These are phyloP conservation scores for Botrytis hyacinthi DNA, from an alignment of 2,329 filamentous ascomycete species.

Conservation along the genomic window DNA sequence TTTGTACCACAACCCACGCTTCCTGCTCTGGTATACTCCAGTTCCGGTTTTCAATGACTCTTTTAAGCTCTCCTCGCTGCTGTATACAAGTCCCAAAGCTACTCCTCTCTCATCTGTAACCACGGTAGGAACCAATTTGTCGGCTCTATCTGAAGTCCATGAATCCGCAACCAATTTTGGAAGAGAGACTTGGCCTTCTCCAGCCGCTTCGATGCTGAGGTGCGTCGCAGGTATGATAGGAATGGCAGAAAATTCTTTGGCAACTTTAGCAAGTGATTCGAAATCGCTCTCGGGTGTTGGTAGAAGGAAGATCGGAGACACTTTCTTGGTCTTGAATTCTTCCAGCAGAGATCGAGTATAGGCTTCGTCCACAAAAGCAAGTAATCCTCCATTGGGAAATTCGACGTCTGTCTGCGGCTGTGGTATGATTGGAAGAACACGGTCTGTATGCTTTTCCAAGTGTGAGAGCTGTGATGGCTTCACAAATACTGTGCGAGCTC, in stretches of 20 bases:
- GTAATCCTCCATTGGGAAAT: constrained; percentile 37
- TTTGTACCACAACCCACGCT: constrained; percentile 95
- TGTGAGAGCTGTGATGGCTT: constrained; percentile 63
- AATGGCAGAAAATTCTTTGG: constrained; percentile 48
- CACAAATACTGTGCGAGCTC: constrained; percentile 83
- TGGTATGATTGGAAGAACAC: constrained; percentile 51
- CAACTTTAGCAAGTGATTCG: constrained; percentile 28
- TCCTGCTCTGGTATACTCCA: constrained; percentile 91
- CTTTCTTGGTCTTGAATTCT: constrained; percentile 31
- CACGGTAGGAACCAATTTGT: constrained; percentile 83
- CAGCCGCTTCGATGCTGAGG: constrained; percentile 66
- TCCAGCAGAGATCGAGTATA: constrained; percentile 36
- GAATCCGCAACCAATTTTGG: constrained; percentile 69
- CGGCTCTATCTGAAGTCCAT: constrained; percentile 77
- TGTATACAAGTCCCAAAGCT: constrained; percentile 89
- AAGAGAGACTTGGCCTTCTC: constrained; percentile 58
- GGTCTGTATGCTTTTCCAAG: constrained; percentile 54
- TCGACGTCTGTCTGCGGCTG: constrained; percentile 15
- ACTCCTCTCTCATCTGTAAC: constrained; percentile 86
- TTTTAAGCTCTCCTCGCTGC: constrained; percentile 82
- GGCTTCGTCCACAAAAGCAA: constrained; percentile 43
- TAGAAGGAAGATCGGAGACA: constrained; percentile 35
- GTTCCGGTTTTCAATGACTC: constrained; percentile 79
- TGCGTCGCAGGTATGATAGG: constrained; percentile 71
- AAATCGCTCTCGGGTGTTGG: constrained; percentile 26